phyloP scores from a whole-genome alignment of 2,329 filamentous ascomycete species.

The Apiospora pterosperma region DNA sequence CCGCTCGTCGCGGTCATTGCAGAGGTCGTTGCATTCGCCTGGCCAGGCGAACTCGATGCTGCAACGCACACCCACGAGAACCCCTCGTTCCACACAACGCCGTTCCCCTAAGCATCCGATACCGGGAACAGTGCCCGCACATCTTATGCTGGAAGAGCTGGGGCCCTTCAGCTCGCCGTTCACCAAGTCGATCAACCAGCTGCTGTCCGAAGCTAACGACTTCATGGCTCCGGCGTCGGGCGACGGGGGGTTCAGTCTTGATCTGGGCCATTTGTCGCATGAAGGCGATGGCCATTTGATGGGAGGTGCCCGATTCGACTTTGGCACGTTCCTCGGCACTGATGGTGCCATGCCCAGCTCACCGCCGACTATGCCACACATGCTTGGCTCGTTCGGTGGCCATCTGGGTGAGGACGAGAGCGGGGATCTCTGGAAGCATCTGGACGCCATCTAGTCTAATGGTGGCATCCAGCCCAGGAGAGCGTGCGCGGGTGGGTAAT shows the following conservation, averaged over 20 bases:
- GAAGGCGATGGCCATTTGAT: conserved; percentile 30
- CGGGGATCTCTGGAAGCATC: conserved; percentile 8
- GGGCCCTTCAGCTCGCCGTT: conserved; percentile 9
- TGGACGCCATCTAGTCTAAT: background rate
- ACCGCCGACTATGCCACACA: conserved; percentile 34
- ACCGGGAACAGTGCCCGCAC: conserved; percentile 12
- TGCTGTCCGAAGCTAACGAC: conserved; percentile 55
- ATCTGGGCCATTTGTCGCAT: conserved; percentile 37
- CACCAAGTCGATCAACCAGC: conserved; percentile 49
- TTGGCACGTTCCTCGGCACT: conserved; percentile 44
- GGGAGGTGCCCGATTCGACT: conserved; percentile 36
- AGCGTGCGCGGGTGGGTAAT: background rate
- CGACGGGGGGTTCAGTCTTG: conserved; percentile 38
- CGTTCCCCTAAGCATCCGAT: conserved; percentile 36
- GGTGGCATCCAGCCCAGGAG: background rate
- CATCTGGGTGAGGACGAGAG: conserved; percentile 11
- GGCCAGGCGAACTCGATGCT: conserved; percentile 30
- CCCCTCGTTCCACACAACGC: conserved; percentile 33
- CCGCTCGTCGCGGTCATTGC: conserved; percentile 40
- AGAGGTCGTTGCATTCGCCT: conserved; percentile 41
- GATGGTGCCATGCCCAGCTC: conserved; percentile 47
- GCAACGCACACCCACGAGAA: conserved; percentile 47
- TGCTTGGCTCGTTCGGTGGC: conserved; percentile 17
- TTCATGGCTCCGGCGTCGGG: conserved; percentile 38
- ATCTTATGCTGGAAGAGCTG: conserved; percentile 4